Evolutionary conservation across 2,329 filamentous ascomycete species (phyloP).

Genomic region (Arthrinium puccinioides): DNA sequence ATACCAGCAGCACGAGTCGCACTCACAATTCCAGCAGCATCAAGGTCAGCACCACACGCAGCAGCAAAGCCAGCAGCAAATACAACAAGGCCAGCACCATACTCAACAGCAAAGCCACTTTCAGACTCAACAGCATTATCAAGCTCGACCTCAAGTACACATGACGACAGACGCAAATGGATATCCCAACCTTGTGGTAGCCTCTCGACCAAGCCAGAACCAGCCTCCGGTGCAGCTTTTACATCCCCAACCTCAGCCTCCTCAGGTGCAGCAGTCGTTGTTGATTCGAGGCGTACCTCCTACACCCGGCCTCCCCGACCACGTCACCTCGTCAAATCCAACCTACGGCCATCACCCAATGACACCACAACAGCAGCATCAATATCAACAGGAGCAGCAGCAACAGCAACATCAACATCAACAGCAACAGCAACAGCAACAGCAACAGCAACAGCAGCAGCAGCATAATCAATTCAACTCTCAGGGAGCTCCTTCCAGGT

Average conservation of each 20-base stretch:
- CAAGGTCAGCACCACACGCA: background rate
- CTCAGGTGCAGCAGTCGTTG: conserved; percentile 46
- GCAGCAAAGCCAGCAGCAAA: background rate
- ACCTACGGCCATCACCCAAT: conserved; percentile 5
- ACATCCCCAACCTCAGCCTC: conserved; percentile 45
- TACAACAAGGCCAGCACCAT: background rate
- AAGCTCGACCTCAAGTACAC: conserved; percentile 18
- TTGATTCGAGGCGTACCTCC: conserved; percentile 33
- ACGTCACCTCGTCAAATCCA: background rate
- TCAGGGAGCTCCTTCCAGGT: conserved; percentile 6
- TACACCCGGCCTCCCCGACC: conserved; percentile 25
- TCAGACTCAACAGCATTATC: conserved; percentile 15
- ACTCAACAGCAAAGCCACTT: conserved; percentile 1
- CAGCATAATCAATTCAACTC: conserved; percentile 10
- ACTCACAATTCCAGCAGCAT: background rate
- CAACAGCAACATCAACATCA: conserved; percentile 10
- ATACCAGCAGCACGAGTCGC: background rate
- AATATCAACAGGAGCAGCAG: conserved; percentile 4
- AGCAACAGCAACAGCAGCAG: conserved; percentile 11
- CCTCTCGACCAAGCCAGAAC: conserved; percentile 20
- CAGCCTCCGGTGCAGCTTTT: conserved; percentile 23
- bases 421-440: conserved; percentile 18
- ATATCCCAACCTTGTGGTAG: conserved; percentile 8
- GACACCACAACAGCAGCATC: background rate
- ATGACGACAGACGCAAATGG: conserved; percentile 14